phyloP scores from a whole-genome alignment of 2,329 filamentous ascomycete species.

The Botryotinia globosa region DNA sequence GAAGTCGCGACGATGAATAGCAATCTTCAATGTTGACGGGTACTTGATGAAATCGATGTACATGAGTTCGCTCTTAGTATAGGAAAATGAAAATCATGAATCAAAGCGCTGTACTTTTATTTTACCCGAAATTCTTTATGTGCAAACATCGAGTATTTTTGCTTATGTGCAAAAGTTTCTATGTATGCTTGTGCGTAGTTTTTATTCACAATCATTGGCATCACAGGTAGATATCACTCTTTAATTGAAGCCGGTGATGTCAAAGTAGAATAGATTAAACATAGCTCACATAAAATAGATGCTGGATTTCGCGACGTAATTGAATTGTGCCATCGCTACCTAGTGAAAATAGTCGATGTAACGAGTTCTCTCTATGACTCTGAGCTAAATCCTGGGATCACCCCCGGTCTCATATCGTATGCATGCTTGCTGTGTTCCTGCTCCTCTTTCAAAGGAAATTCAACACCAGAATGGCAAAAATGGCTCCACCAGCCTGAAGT shows the following conservation, averaged over 20 bases:
- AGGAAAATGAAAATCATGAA: neutral
- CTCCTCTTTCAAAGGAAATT: neutral
- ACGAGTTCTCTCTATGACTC: neutral
- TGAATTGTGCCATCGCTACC: neutral
- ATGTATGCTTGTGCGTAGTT: neutral
- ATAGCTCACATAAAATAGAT: neutral
- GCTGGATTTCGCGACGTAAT: neutral
- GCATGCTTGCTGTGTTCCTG: neutral
- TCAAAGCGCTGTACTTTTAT: neutral
- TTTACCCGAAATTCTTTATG: neutral
- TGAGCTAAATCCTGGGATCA: neutral
- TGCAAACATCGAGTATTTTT: neutral
- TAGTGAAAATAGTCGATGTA: neutral
- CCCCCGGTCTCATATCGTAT: accelerated
- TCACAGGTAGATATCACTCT: neutral
- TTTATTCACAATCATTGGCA: neutral
- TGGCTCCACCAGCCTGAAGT: neutral
- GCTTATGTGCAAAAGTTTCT: neutral
- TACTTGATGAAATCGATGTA: neutral
- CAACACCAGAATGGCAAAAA: neutral
- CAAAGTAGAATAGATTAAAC: neutral
- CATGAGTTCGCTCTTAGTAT: neutral
- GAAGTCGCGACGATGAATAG: neutral
- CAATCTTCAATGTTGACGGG: neutral
- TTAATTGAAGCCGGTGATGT: neutral